Evolutionary conservation across 2,329 filamentous ascomycete genomes (phyloP).

Genomic region (Verticillium nubilum): DNA sequence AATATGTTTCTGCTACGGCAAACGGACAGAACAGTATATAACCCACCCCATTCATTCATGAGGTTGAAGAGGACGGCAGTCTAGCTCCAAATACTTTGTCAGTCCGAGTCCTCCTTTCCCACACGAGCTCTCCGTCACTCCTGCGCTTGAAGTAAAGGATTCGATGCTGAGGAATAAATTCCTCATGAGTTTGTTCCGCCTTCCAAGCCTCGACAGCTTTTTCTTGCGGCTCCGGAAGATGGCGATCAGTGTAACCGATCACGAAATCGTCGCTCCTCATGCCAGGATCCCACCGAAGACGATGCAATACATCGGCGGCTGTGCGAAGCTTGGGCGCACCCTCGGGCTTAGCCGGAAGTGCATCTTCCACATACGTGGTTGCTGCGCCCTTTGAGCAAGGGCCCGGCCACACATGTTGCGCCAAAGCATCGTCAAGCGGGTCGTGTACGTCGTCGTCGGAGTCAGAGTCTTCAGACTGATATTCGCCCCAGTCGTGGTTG

Average conservation of each 20-base stretch:
- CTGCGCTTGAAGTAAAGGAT: slow-evolving; percentile 55
- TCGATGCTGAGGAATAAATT: slow-evolving; percentile 61
- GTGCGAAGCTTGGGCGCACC: slow-evolving; percentile 46
- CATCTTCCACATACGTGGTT: slow-evolving; percentile 5
- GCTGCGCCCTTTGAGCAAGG: neutral
- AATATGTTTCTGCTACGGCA: no score
- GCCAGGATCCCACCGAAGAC: slow-evolving; percentile 53
- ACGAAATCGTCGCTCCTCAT: slow-evolving; percentile 48
- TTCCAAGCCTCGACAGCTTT: slow-evolving; percentile 52
- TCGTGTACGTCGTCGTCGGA: slow-evolving; percentile 30
- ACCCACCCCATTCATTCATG: no score
- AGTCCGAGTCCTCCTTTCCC: slow-evolving; percentile 48
- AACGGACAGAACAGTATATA: neutral
- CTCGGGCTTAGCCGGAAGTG: slow-evolving; percentile 17
- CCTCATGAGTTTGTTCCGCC: slow-evolving; percentile 56
- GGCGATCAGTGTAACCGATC: slow-evolving; percentile 55
- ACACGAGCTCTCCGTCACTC: slow-evolving; percentile 45
- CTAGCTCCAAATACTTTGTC: slow-evolving; percentile 54
- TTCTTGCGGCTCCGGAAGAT: slow-evolving; percentile 48
- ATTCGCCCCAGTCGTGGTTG: slow-evolving; percentile 41
- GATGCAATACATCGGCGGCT: slow-evolving; percentile 52
- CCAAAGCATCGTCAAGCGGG: slow-evolving; percentile 6
- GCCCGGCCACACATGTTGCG: neutral
- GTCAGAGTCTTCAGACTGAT: slow-evolving; percentile 38
- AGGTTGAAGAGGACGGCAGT: neutral